These are phyloP conservation scores for Teratosphaeria epicoccoides DNA, from an alignment of 2,329 filamentous ascomycete species.

Conservation along the genomic window DNA sequence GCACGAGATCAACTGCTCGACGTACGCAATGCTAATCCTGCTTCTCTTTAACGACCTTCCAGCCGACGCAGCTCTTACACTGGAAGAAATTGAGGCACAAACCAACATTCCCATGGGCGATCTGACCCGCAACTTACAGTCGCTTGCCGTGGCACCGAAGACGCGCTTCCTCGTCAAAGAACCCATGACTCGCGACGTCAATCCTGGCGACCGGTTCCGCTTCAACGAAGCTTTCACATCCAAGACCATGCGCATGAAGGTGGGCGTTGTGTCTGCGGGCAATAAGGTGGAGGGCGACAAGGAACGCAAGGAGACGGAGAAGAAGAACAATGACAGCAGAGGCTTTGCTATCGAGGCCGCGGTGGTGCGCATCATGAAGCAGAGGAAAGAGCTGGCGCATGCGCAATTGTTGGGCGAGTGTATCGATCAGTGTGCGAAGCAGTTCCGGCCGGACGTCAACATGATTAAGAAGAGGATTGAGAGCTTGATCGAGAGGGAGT, in stretches of 20 bases:
- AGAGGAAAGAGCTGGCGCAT: constrained; percentile 62
- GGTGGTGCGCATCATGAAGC: constrained; percentile 78
- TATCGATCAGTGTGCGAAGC: constrained; percentile 54
- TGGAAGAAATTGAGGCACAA: constrained; percentile 69
- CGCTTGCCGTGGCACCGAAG: constrained; percentile 73
- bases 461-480: constrained; percentile 78
- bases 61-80: constrained; percentile 38
- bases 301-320: constrained; percentile 59
- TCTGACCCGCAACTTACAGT: constrained; percentile 66
- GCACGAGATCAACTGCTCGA: constrained; percentile 86
- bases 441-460: constrained; percentile 65
- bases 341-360: constrained; percentile 64
- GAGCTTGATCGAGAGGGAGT: constrained; percentile 64
- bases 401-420: constrained; percentile 61
- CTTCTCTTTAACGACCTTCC: constrained; percentile 76
- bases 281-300: constrained; percentile 73
- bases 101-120: constrained; percentile 70
- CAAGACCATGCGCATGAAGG: constrained; percentile 79
- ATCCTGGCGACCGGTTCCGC: constrained; percentile 63
- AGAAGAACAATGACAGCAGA: constrained; percentile 63
- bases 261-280: constrained; percentile 66
- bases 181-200: constrained; percentile 67
- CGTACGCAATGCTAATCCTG: constrained; percentile 83
- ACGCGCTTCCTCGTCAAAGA: constrained; percentile 71
- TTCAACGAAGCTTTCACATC: constrained; percentile 77